Conservation (phyloP, 2,329 filamentous ascomycete species). For the Aspergillus uvarum region DNA sequence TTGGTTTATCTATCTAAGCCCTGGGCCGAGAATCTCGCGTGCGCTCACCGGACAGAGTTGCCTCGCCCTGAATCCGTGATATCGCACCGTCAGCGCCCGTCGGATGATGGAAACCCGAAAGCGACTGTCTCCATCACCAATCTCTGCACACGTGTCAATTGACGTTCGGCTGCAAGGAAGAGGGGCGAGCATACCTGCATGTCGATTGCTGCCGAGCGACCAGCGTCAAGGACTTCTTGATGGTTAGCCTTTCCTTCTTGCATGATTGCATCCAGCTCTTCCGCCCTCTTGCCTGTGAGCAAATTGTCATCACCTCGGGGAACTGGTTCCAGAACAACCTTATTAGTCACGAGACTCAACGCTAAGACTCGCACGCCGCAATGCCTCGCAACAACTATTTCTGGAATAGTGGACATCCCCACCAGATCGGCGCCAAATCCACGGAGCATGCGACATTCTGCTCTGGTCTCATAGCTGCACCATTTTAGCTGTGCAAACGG, state of each 20-base stretch:
- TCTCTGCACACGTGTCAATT: slow-evolving; percentile 27
- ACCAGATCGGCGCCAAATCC: slow-evolving; percentile 66
- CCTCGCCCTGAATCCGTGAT: background rate
- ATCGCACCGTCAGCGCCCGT: background rate
- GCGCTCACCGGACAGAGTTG: background rate
- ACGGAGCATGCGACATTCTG: slow-evolving; percentile 63
- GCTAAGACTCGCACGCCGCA: slow-evolving; percentile 63
- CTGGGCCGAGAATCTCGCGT: too few relatives aligned
- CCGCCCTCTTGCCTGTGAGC: slow-evolving; percentile 51
- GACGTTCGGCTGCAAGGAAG: background rate
- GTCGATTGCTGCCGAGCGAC: slow-evolving; percentile 58
- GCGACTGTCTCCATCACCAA: slow-evolving; percentile 37
- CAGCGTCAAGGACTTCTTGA: slow-evolving; percentile 64
- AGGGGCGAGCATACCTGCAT: slow-evolving; percentile 53
- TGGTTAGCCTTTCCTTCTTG: slow-evolving; percentile 63
- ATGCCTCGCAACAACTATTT: slow-evolving; percentile 66
- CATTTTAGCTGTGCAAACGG: background rate
- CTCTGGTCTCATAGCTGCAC: slow-evolving; percentile 61
- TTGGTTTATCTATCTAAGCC: too few relatives aligned
- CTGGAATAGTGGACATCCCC: slow-evolving; percentile 69
- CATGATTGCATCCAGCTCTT: slow-evolving; percentile 56
- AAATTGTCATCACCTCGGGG: slow-evolving; percentile 58
- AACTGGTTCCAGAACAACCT: slow-evolving; percentile 59
- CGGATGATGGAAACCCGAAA: slow-evolving; percentile 24
- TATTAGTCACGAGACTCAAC: slow-evolving; percentile 67